These are phyloP conservation scores for Fusarium brachygibbosum DNA, from an alignment of 2,329 filamentous ascomycete species.

Conservation along the genomic window DNA sequence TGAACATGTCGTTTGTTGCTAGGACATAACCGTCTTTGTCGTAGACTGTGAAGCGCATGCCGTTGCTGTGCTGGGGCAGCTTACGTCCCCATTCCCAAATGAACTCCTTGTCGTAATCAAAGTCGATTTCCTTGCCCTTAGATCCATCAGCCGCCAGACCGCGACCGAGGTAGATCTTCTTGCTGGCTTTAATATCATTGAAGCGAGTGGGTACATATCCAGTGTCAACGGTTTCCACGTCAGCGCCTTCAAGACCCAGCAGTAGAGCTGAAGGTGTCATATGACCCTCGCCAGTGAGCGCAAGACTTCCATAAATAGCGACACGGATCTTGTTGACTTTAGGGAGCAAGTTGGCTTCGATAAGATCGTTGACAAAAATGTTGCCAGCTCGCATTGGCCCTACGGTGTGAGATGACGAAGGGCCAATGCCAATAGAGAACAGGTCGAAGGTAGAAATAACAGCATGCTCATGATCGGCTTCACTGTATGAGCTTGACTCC, in stretches of 20 bases:
- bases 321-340: constrained; percentile 63
- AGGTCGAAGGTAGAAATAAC: constrained; percentile 67
- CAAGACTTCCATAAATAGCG: constrained; percentile 64
- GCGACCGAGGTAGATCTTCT: constrained; percentile 60
- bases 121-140: constrained; percentile 60
- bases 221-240: constrained; percentile 65
- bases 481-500: constrained; percentile 57
- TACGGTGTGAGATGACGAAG: constrained; percentile 65
- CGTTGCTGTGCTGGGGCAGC: constrained; percentile 65
- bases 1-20: constrained; percentile 65
- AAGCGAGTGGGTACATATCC: constrained; percentile 63
- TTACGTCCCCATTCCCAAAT: constrained; percentile 66
- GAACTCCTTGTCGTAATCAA: constrained; percentile 64
- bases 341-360: constrained; percentile 60
- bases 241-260: constrained; percentile 63
- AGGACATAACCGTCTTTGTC: constrained; percentile 61
- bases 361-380: constrained; percentile 64
- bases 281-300: constrained; percentile 65
- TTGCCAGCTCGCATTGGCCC: constrained; percentile 66
- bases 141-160: constrained; percentile 55
- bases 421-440: constrained; percentile 66
- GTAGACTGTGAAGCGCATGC: constrained; percentile 66
- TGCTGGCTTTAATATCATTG: constrained; percentile 60
- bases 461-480: constrained; percentile 64
- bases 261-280: constrained; percentile 66